These are phyloP conservation scores for Brassica incana DNA, from an alignment of 345 rosid species.

Conservation along the genomic window DNA sequence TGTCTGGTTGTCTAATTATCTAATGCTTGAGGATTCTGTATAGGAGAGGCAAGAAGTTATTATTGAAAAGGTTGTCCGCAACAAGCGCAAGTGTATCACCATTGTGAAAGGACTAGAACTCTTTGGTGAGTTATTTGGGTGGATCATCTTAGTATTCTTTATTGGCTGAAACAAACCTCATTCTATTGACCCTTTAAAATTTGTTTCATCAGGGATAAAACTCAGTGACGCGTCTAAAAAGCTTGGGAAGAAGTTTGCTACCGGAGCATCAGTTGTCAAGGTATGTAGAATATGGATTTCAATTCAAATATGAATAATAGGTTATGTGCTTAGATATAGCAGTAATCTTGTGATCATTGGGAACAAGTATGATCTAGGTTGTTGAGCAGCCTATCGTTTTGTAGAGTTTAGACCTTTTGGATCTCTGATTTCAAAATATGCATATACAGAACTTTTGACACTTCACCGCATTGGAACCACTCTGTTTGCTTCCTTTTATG, in stretches of 20 bases:
- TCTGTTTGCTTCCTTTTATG: constrained; percentile 4
- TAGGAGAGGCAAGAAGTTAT: constrained; percentile 91
- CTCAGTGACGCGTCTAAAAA: constrained; percentile 92
- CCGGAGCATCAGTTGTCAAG: constrained; percentile 99
- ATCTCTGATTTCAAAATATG: too few relatives aligned
- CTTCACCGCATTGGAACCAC: neutral
- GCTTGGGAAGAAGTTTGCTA: constrained; percentile 96
- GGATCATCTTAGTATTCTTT: neutral
- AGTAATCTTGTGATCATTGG: neutral
- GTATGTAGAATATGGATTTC: constrained; percentile 40
- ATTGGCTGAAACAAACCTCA: constrained; percentile 16
- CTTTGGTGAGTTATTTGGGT: constrained; percentile 62
- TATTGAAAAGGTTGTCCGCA: constrained; percentile 85
- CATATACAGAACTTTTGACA: too few relatives aligned
- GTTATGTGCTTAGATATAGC: neutral
- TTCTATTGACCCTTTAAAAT: neutral
- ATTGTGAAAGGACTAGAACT: constrained; percentile 89
- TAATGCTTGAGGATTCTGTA: neutral
- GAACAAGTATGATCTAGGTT: neutral
- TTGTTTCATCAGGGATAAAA: constrained; percentile 65
- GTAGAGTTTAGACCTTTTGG: neutral
- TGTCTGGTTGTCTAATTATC: neutral
- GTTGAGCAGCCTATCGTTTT: neutral
- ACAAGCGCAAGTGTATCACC: constrained; percentile 93
- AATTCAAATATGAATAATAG: neutral